Base-by-base conservation (phyloP, 345 rosid species). In the Eucalyptus fibrosa region DNA sequence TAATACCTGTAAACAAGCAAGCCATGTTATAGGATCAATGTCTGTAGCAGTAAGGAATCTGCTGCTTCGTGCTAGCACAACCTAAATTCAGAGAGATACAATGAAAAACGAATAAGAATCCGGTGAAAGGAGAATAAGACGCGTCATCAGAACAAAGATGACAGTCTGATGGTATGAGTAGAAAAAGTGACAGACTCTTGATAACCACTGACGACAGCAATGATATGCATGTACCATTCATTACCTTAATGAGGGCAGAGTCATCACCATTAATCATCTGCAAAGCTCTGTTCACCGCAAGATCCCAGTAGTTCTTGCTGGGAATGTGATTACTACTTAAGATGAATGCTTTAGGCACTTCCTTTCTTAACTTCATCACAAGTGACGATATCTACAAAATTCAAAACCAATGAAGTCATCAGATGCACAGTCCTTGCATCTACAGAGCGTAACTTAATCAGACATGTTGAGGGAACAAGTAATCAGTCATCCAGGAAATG, bases 1-100 rank as follows among this genome's bases (percentile, higher is more conserved):
- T 77, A 67, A 51, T 85, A 95, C 99, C 99, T 96, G 97, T 34
- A 97, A 93, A 89, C 95, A 96, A 89, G 99, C 97, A 88, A 97
- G 88, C 98, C 96, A 96, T 86, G 94, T 86, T 37, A 96, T 92
- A 90, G 99, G 99, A 93, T 97, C 96, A 62, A 97, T 94, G 83
- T 94, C 94, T 4, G 90, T 92, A 80, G 94, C 95, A 21, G 96
- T 95, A 49, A 94, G 92, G 89, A 96, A 91, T 92, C 93, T 94
- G 93, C 96, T 96, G 91, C 96, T 95, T 30, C 99, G 96, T 62
- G 96, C 99, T 87, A 97, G 95, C 82, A 97, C 99, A 87, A 97
- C 98, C 99, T 97, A 82, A 69, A 91, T 90, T 92, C 77, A 47
- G 88, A 69, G 87, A 89, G 50, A 59, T 87, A 90, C 60, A 87